A percentile compares a stretch with the other conserved stretches of the same genome.
These are phyloP conservation scores for Diaporthe eres DNA, from an alignment of 2,329 filamentous ascomycete species.

Conservation along the genomic window DNA sequence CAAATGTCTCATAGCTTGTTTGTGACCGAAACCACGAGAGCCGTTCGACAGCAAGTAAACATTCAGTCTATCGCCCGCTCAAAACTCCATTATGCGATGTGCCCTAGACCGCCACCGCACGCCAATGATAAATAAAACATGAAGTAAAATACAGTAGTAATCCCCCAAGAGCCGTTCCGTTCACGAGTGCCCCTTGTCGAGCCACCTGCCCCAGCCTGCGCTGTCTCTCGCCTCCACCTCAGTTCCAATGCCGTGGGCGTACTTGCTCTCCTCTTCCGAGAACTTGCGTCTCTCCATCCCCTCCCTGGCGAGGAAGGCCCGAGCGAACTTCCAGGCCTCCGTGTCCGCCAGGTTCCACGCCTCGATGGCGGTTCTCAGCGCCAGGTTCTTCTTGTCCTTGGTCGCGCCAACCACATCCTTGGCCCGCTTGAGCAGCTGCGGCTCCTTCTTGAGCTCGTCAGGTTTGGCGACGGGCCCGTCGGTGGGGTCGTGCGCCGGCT, in stretches of 20 bases:
- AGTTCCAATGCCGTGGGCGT: constrained; percentile 72
- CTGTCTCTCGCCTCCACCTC: constrained; percentile 55
- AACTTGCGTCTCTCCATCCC: constrained; percentile 75
- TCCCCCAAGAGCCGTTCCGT: not conserved
- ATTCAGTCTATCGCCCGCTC: constrained; percentile 27
- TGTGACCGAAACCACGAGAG: not conserved
- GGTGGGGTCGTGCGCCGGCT: constrained; percentile 61
- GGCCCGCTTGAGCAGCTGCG: constrained; percentile 62
- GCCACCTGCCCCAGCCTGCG: constrained; percentile 10
- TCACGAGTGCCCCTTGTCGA: constrained; percentile 18
- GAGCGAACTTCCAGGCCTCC: constrained; percentile 82
- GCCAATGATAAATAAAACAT: not conserved
- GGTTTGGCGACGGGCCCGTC: constrained; percentile 66
- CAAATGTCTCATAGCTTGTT: not conserved
- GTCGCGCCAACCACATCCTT: constrained; percentile 59
- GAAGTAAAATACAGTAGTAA: not conserved
- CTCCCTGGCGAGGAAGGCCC: constrained; percentile 75
- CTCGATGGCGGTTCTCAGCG: constrained; percentile 69
- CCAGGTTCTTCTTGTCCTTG: constrained; percentile 59
- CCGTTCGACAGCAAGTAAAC: not conserved
- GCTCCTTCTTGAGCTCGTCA: constrained; percentile 69
- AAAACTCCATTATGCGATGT: constrained; percentile 22
- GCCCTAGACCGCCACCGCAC: constrained; percentile 5
- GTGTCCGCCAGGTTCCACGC: constrained; percentile 80
- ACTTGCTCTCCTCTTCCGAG: constrained; percentile 79